Percentiles rank a stretch among this genome's conserved stretches.
Conservation (phyloP, 2,329 filamentous ascomycete species). For the Talaromyces funiculosus region DNA sequence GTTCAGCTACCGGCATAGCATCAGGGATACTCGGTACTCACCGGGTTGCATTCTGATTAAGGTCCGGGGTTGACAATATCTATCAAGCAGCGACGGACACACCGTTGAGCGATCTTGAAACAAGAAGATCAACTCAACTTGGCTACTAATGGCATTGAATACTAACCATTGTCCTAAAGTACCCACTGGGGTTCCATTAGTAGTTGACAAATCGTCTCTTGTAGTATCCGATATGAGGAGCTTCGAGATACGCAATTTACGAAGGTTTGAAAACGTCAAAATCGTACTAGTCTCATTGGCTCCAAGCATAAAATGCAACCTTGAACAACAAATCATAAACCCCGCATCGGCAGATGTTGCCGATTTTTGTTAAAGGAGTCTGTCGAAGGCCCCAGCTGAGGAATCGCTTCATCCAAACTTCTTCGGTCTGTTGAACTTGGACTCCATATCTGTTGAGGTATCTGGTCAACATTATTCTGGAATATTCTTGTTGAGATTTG, state of each 20-base stretch:
- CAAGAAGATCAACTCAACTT: not conserved
- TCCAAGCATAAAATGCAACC: not conserved
- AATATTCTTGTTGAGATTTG: not conserved
- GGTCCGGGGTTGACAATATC: not conserved
- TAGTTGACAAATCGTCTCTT: not conserved
- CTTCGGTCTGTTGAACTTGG: not conserved
- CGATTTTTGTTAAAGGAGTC: not conserved
- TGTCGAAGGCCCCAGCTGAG: not conserved
- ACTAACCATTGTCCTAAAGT: not conserved
- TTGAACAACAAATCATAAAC: not conserved
- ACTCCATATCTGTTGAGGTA: not conserved
- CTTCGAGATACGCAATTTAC: not conserved
- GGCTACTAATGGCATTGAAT: not conserved
- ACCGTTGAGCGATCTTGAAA: not conserved
- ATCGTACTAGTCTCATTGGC: not conserved
- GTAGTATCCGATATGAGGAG: not conserved
- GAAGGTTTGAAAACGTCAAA: slow-evolving; percentile 1
- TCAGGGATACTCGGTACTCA: not conserved
- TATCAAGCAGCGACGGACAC: not conserved
- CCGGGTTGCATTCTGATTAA: not conserved
- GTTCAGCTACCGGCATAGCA: not conserved
- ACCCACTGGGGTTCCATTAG: not conserved
- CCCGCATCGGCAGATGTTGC: not conserved
- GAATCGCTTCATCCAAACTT: not conserved
- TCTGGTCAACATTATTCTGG: not conserved